These are phyloP conservation scores for Cladophialophora exuberans DNA, from an alignment of 2,329 filamentous ascomycete genomes.

Conservation along the genomic window DNA sequence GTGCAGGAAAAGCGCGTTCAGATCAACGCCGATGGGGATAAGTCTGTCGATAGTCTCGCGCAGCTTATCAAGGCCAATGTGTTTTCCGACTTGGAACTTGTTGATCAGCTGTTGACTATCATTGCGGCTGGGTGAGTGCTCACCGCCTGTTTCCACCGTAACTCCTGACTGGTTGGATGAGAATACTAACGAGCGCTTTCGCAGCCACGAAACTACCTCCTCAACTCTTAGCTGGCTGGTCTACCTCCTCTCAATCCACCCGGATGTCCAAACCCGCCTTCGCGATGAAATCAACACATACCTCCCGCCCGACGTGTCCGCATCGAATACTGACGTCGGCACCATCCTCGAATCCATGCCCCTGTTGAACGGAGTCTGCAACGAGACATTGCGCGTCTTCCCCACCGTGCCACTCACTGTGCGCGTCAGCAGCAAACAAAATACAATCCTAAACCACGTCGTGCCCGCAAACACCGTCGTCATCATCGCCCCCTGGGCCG, in stretches of 20 bases:
- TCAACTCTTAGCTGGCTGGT: conserved; percentile 75
- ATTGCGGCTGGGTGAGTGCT: conserved; percentile 62
- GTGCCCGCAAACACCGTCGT: conserved; percentile 50
- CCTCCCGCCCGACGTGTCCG: conserved; percentile 58
- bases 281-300: conserved; percentile 72
- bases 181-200: neutral
- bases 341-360: conserved; percentile 68
- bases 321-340: conserved; percentile 27
- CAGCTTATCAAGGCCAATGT: conserved; percentile 75
- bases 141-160: neutral
- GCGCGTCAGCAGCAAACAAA: conserved; percentile 44
- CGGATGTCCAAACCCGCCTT: conserved; percentile 66
- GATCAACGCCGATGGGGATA: conserved; percentile 43
- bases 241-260: conserved; percentile 69
- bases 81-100: conserved; percentile 77
- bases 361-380: conserved; percentile 51
- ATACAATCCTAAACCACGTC: conserved; percentile 50
- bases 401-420: conserved; percentile 44
- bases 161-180: no score
- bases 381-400: conserved; percentile 44
- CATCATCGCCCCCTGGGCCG: conserved; percentile 44
- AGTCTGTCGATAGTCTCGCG: conserved; percentile 70
- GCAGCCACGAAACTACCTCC: conserved; percentile 75
- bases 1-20: conserved; percentile 39
- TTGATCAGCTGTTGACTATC: conserved; percentile 88